Conservation (phyloP, 345 rosid genomes). For the Salix brachista region DNA sequence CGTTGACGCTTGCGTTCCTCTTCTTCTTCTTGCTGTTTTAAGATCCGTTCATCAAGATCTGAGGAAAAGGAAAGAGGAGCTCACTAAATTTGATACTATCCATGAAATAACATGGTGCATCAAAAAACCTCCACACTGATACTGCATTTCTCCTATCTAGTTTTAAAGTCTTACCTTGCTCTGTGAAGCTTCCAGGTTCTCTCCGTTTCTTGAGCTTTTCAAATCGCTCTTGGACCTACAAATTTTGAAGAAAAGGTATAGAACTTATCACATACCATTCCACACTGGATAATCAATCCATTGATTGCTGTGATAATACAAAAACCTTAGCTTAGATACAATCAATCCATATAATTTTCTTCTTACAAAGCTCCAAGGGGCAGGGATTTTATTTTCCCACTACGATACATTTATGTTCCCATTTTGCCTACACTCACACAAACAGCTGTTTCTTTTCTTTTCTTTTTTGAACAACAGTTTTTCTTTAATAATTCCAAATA, state of each 20-base stretch:
- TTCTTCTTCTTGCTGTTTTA: slow-evolving; percentile 87
- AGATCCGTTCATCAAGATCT: slow-evolving; percentile 89
- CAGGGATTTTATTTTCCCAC: not conserved
- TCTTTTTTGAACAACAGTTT: not conserved
- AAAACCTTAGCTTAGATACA: not conserved
- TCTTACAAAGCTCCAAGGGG: not conserved
- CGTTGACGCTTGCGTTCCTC: slow-evolving; percentile 77
- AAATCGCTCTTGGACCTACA: slow-evolving; percentile 87
- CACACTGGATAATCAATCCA: not conserved
- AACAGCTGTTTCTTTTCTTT: not conserved
- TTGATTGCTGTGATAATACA: not conserved
- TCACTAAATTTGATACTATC: not conserved
- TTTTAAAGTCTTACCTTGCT: slow-evolving; percentile 56
- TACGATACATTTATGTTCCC: not conserved
- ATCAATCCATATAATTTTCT: not conserved
- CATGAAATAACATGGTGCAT: not conserved
- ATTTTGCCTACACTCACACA: not conserved
- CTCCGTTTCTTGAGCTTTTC: slow-evolving; percentile 81
- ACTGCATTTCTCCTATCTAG: not conserved
- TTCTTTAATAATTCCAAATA: not conserved
- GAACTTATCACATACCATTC: not conserved
- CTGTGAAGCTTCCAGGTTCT: slow-evolving; percentile 80
- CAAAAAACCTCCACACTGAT: not conserved
- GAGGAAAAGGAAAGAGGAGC: not conserved
- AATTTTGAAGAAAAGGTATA: not conserved